phyloP scores from a whole-genome alignment of 148 eudicot genomes.

The Rhododendron williamsianum region DNA sequence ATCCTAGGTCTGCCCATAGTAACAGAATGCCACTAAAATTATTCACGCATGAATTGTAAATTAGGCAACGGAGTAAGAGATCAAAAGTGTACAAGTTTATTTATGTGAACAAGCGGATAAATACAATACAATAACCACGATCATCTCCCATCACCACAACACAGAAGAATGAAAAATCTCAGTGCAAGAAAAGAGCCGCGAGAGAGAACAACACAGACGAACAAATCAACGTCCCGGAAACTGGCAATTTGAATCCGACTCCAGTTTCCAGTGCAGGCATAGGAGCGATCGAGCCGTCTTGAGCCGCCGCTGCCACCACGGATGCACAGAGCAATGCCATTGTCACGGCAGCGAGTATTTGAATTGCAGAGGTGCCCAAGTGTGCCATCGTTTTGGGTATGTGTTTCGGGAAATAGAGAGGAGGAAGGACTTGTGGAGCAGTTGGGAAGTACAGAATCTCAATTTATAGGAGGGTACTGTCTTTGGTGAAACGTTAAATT shows the following conservation, averaged over 20 bases:
- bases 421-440: background rate
- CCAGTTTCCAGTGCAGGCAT: background rate
- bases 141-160: background rate
- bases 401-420: background rate
- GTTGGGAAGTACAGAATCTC: background rate
- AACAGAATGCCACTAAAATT: background rate
- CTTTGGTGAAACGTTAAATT: conserved; percentile 6
- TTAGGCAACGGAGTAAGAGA: background rate
- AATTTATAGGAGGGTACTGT: conserved; percentile 9
- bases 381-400: conserved; percentile 5
- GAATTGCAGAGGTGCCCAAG: background rate
- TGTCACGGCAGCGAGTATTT: background rate
- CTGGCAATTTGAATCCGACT: background rate
- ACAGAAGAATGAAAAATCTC: background rate
- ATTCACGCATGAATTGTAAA: background rate
- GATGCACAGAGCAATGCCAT: background rate
- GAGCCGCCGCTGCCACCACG: background rate
- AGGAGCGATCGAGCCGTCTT: background rate
- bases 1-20: too few relatives aligned
- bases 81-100: background rate
- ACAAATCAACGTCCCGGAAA: background rate
- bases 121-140: background rate
- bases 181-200: conserved; percentile 8
- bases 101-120: background rate
- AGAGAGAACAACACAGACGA: conserved; percentile 9